Percentiles rank a stretch among this genome's conserved stretches.
Conservation (phyloP, 2,329 filamentous ascomycete species). For the Fusarium musae region DNA sequence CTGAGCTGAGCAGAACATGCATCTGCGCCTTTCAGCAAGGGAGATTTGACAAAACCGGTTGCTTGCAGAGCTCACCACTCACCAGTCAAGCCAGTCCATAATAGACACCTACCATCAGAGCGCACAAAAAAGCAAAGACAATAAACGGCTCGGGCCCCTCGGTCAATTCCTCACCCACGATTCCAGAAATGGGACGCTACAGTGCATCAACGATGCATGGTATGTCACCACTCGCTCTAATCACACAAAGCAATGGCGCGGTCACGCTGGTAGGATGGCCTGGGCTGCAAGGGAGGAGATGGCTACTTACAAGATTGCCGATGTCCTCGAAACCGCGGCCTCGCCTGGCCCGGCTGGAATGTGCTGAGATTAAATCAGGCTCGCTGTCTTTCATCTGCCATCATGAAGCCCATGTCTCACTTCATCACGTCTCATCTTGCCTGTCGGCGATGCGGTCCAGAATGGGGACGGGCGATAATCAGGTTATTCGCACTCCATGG, state of each 20-base stretch:
- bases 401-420: slow-evolving; percentile 27
- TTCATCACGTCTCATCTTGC: slow-evolving; percentile 20
- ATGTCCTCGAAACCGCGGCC: slow-evolving; percentile 7
- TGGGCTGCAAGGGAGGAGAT: slow-evolving; percentile 29
- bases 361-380: slow-evolving; percentile 21
- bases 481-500: slow-evolving; percentile 14
- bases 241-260: slow-evolving; percentile 1
- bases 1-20: not conserved
- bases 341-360: slow-evolving; percentile 18
- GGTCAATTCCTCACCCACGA: slow-evolving; percentile 9
- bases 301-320: slow-evolving; percentile 13
- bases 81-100: not conserved
- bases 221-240: slow-evolving; percentile 1
- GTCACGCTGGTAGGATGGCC: slow-evolving; percentile 11
- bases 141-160: slow-evolving; percentile 27
- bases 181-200: slow-evolving; percentile 7
- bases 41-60: slow-evolving; percentile 14
- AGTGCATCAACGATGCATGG: not conserved
- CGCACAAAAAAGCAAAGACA: slow-evolving; percentile 27
- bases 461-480: slow-evolving; percentile 27
- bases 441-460: slow-evolving; percentile 23
- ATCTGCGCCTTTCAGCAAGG: slow-evolving; percentile 12
- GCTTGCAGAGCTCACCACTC: not conserved
- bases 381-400: slow-evolving; percentile 8
- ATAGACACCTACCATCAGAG: slow-evolving; percentile 8